Base-by-base conservation (phyloP, 2,329 filamentous ascomycete genomes). In the Hymenoscyphus linearis region DNA sequence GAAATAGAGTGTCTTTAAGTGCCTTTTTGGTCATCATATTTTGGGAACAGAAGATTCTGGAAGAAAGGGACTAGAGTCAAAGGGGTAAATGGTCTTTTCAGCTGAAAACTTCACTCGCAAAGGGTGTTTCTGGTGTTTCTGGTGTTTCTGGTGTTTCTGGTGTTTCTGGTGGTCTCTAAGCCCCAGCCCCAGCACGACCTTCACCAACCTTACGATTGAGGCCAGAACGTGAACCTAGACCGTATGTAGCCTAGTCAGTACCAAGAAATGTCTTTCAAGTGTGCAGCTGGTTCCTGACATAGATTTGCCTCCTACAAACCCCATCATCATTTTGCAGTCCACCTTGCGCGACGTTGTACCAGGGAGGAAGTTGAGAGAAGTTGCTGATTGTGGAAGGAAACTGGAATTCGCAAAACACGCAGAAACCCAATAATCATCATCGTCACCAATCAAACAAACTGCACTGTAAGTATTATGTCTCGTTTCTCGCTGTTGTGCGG, bases 281-380 rank as follows among this genome's bases (percentile, higher is more conserved):
- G 40, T 47, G 40, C 22, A 47, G n/a, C 40, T 47, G 14, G 37
- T 40, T n/a, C 37, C 37, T 40, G 5, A 16, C 37, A 40, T 37
- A 14, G 55, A 61, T 58, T 62, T 59, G 52, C 59, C 61, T 60
- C 52, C 44, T 25, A 59, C 61, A 63, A 61, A 55, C 52, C 59
- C 60, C 54, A 63, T 63, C 54, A 63, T 63, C 62, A 64, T 69
- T 69, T 66, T 66, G 65, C 61, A 50, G 26, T 35, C 34, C 59
- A 58, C 37, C 22, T 59, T 63, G 62, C 65, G 64, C 62, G 64
- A 68, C 66, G 66, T 69, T 65, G 66, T 69, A 67, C 67, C 67
- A 60, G 69, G 69, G 67, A 68, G 67, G 67, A 69, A 68, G 69
- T 67, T 63, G 69, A 64, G 64, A 67, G 66, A 64, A 62, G 67